Evolutionary conservation across 176 grass and related monocot species (phyloP).

Genomic region (Cymbopogon citratus): DNA sequence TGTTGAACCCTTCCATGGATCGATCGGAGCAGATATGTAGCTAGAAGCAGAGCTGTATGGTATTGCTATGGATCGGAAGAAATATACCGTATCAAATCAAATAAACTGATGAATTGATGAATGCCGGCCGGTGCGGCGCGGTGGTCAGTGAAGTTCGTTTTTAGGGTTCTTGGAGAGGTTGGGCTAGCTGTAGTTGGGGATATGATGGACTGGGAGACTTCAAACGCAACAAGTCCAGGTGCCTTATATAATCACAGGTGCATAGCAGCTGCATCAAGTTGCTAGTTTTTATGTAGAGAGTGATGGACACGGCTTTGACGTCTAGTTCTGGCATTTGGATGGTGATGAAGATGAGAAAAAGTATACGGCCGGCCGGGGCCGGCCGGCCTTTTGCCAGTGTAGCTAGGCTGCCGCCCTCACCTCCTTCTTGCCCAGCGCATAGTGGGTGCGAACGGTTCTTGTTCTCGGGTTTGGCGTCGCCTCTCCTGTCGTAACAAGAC

Average conservation of each 20-base stretch:
- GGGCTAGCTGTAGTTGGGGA: background rate
- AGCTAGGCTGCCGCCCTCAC: background rate
- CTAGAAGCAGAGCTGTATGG: background rate
- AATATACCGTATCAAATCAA: background rate
- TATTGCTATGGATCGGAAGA: background rate
- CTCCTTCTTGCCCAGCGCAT: background rate
- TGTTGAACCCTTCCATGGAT: slow-evolving; percentile 31
- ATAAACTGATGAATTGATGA: background rate
- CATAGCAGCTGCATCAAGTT: background rate
- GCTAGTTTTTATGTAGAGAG: background rate
- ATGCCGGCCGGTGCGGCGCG: background rate
- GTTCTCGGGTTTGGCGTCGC: background rate
- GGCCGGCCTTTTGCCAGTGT: slow-evolving; percentile 11
- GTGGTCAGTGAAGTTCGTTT: background rate
- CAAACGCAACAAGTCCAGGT: background rate
- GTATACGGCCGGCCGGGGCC: slow-evolving; percentile 35
- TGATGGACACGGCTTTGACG: slow-evolving; percentile 28
- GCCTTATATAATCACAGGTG: slow-evolving; percentile 30
- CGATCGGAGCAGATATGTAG: background rate
- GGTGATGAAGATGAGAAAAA: background rate
- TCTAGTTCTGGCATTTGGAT: slow-evolving; percentile 30
- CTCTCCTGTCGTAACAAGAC: background rate
- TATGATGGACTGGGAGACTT: background rate
- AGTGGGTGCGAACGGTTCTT: background rate
- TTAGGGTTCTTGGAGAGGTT: slow-evolving; percentile 7